Evolutionary conservation across 805 yeast species (phyloP).

Genomic region (Ogataea trehalophila): DNA sequence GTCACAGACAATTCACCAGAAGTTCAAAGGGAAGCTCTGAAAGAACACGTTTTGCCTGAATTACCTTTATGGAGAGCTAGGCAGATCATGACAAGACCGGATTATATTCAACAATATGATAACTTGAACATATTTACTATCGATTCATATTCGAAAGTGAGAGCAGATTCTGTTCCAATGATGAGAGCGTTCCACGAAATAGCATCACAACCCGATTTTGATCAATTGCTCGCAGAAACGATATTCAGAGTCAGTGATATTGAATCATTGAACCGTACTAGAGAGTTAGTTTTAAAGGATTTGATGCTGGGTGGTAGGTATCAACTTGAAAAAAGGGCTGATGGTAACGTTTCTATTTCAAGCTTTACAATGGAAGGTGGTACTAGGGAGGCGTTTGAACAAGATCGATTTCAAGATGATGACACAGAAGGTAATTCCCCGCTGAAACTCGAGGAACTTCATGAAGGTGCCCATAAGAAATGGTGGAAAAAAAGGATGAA

Average conservation of each 20-base stretch:
- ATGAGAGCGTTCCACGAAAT: conserved; percentile 85
- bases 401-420: conserved; percentile 12
- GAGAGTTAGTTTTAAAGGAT: conserved; percentile 72
- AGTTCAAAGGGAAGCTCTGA: conserved; percentile 1
- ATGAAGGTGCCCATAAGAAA: conserved; percentile 29
- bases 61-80: conserved; percentile 80
- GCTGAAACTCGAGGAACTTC: conserved; percentile 30
- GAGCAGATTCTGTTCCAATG: conserved; percentile 84
- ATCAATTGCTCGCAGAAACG: conserved; percentile 59
- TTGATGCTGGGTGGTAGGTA: conserved; percentile 49
- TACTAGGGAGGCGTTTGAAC: conserved; percentile 12
- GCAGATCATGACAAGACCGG: conserved; percentile 81
- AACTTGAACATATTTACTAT: conserved; percentile 74
- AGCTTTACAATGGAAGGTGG: conserved; percentile 14
- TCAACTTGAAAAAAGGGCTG: conserved; percentile 23
- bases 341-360: conserved; percentile 1
- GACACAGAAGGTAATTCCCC: conserved; percentile 18
- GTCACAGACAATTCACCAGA: conserved; percentile 15
- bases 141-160: conserved; percentile 64
- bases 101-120: conserved; percentile 71
- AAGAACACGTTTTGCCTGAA: conserved; percentile 60
- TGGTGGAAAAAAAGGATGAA: conserved; percentile 50
- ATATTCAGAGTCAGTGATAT: conserved; percentile 66
- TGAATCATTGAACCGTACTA: conserved; percentile 71
- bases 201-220: conserved; percentile 65